phyloP scores from a whole-genome alignment of 176 grass and related monocot genomes.

The Raddia guianensis region DNA sequence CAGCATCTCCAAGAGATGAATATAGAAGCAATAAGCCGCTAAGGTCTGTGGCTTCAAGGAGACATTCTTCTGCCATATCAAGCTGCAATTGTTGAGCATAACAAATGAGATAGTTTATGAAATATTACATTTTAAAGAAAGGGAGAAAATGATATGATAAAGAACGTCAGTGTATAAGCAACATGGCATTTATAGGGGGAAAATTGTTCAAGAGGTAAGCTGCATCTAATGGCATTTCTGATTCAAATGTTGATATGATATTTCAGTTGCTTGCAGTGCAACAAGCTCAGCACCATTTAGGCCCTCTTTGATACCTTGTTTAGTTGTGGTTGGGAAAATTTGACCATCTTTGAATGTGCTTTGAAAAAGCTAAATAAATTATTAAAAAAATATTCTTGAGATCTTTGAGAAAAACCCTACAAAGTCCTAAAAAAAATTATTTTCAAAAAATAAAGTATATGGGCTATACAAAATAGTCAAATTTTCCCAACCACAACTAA shows the following conservation, averaged over 20 bases:
- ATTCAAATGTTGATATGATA: background rate
- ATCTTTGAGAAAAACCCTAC: too few relatives aligned
- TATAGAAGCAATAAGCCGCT: conserved; percentile 86
- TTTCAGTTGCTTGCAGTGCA: background rate
- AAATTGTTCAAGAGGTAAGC: conserved; percentile 5
- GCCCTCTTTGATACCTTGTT: too few relatives aligned
- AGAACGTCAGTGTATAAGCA: background rate
- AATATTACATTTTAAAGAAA: conserved; percentile 1
- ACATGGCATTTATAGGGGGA: background rate
- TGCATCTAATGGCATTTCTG: conserved; percentile 1
- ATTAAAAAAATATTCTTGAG: too few relatives aligned
- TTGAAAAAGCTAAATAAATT: too few relatives aligned
- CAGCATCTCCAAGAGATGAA: conserved; percentile 87
- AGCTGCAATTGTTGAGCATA: conserved; percentile 49
- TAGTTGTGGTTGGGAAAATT: too few relatives aligned
- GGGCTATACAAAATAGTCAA: too few relatives aligned
- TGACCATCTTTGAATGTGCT: too few relatives aligned
- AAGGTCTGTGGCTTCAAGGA: conserved; percentile 69
- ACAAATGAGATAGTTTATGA: background rate
- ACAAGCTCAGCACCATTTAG: background rate
- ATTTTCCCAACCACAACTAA: too few relatives aligned
- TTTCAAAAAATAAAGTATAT: too few relatives aligned
- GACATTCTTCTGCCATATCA: conserved; percentile 80
- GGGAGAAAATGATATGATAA: background rate
- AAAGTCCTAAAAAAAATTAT: too few relatives aligned